Percentiles rank a stretch among this genome's conserved stretches.
These are phyloP conservation scores for Phytomonas sp. DNA, from an alignment of 208 protist genomes.

Conservation along the genomic window DNA sequence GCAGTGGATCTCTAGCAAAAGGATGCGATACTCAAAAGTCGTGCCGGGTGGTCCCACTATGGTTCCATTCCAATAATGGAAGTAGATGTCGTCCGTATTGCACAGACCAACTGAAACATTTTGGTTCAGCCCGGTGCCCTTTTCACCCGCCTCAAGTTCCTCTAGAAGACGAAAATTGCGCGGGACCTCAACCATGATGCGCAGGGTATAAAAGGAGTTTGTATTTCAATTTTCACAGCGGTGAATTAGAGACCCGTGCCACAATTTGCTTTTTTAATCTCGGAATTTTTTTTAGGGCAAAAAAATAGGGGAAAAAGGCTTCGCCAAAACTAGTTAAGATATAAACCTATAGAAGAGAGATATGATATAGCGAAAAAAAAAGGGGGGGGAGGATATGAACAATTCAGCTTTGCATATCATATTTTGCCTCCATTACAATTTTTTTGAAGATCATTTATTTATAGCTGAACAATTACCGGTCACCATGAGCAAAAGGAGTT, in stretches of 20 bases:
- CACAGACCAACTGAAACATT: constrained; percentile 85
- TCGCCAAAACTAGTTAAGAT: constrained; percentile 3
- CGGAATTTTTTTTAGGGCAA: constrained; percentile 7
- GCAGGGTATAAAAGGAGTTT: neutral
- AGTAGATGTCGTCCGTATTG: constrained; percentile 83
- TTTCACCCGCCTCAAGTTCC: constrained; percentile 89
- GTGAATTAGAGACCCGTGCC: neutral
- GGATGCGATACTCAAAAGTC: constrained; percentile 87
- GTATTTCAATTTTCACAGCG: neutral
- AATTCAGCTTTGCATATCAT: neutral
- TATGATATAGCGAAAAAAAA: constrained; percentile 6
- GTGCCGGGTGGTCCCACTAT: constrained; percentile 83
- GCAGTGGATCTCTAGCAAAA: constrained; percentile 82
- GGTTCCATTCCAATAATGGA: constrained; percentile 89
- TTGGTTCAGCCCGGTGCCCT: constrained; percentile 79
- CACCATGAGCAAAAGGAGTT: neutral
- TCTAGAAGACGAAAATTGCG: constrained; percentile 87
- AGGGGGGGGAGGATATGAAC: constrained; percentile 8
- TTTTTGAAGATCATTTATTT: neutral
- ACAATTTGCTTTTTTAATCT: neutral
- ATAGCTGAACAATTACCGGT: neutral
- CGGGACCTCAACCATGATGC: constrained; percentile 82
- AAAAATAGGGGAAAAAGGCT: constrained; percentile 20
- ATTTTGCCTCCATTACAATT: neutral
- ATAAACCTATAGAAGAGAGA: neutral